Conservation (phyloP, 495 filamentous ascomycete species). For the Penicillium tannophilum region DNA sequence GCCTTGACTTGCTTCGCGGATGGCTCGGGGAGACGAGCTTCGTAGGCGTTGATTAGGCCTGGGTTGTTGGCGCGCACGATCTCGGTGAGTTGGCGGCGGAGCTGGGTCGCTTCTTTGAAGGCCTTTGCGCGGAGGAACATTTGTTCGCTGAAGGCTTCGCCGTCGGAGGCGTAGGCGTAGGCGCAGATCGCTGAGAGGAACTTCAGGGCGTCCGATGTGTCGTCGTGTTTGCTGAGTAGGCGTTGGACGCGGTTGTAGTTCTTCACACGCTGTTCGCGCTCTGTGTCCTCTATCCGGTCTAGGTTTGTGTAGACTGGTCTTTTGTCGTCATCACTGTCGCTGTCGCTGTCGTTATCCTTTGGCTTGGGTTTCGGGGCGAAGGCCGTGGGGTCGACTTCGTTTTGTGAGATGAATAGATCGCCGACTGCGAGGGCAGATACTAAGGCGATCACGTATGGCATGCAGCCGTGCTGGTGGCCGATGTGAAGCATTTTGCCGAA, state of each 20-base stretch:
- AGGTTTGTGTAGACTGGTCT: conserved; percentile 60
- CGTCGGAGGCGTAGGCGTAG: conserved; percentile 74
- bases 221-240: conserved; percentile 78
- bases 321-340: conserved; percentile 17
- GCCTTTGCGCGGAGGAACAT: conserved; percentile 86
- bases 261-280: conserved; percentile 63
- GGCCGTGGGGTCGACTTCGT: conserved; percentile 63
- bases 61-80: conserved; percentile 77
- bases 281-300: conserved; percentile 68
- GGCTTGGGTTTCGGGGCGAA: conserved; percentile 4
- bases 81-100: conserved; percentile 78
- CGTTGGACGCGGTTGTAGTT: conserved; percentile 76
- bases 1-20: conserved; percentile 72
- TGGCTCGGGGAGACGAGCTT: conserved; percentile 67
- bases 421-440: conserved; percentile 87
- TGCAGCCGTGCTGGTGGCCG: conserved; percentile 78
- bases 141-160: conserved; percentile 70
- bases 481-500: conserved; percentile 89
- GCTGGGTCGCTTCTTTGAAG: conserved; percentile 80
- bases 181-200: conserved; percentile 80
- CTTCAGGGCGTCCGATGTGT: conserved; percentile 86
- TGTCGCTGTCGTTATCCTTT: conserved; percentile 39
- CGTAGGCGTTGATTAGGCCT: conserved; percentile 59
- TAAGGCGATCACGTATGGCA: conserved; percentile 85
- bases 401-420: conserved; percentile 85